Evolutionary conservation across 106 monocot genomes (phyloP), one percentile per base, ranked within the genome.

Genomic region (Amphibolis antarctica): DNA sequence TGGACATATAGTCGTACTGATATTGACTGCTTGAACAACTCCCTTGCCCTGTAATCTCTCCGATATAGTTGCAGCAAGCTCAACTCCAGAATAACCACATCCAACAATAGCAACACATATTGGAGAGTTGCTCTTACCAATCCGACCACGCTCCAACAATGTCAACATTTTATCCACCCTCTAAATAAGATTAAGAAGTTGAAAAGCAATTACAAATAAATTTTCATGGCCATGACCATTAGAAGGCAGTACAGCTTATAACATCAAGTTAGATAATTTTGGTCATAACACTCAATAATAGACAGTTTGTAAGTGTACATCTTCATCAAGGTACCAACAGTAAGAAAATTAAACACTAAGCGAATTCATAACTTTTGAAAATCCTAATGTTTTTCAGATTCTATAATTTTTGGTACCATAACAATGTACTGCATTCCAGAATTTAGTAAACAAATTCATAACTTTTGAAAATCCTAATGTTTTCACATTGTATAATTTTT

Each of bases 61-160:
- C 22, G 94, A 86, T 27, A 96, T 84, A 0, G 89, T 96, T 28
- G 94, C 94, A 78, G 94, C 89, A 53, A 96, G 75, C 65, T 96
- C 94, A 57, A 90, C 82, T 31, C 94, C 94, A 59, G 86, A 77
- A 69, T 96, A 96, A 55, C 94, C 89, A 50, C 86, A 89, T 3
- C 94, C 94, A 69, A 96, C 94, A 74, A 96, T 75, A 63, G 89
- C 81, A 45, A 96, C 89, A 66, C 57, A 17, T 77, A 96, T 84
- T 31, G 81, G 77, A 51, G 70, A 72, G 49, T 80, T 70, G 46
- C 26, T 60, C 7, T 81, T 76, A 57, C 73, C 77, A 74, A 86
- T 86, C 53, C 47, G 74, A 44, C 67, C 66, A 26, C 80, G 62
- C 72, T 96, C 89, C 71, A 96, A 53, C n/a, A 53, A 59, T 64